Evolutionary conservation across 371 early-diverging fungal species (phyloP).

Genomic region (Mortierella sp.): DNA sequence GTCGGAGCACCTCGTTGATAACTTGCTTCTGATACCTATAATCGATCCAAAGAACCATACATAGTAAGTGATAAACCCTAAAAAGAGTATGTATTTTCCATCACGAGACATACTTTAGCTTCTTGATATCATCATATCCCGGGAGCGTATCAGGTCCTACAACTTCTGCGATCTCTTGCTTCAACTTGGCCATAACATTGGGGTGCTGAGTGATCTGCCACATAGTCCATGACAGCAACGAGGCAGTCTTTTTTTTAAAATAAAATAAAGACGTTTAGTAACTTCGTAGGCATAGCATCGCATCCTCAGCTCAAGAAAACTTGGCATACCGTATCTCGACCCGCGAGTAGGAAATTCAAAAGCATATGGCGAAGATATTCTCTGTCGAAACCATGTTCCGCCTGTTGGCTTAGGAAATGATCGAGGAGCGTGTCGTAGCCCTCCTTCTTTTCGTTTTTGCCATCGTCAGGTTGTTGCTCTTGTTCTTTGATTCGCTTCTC

Average conservation of each 20-base stretch:
- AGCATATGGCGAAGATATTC: conserved; percentile 53
- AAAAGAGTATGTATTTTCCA: too few species aligned
- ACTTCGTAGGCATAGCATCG: background rate
- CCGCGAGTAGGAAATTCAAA: conserved; percentile 50
- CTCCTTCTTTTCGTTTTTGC: background rate
- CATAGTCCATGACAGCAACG: conserved; percentile 43
- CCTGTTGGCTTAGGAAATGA: conserved; percentile 43
- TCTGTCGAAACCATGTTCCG: conserved; percentile 29
- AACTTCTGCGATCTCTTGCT: conserved; percentile 30
- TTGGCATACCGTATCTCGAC: conserved; percentile 50
- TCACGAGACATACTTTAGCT: conserved; percentile 29
- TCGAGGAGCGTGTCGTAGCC: conserved; percentile 33
- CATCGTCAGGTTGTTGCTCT: background rate
- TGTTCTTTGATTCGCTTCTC: conserved; percentile 8
- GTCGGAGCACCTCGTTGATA: conserved; percentile 51
- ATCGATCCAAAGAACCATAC: background rate
- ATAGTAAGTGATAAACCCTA: background rate
- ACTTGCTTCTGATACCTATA: conserved; percentile 50
- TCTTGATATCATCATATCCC: conserved; percentile 42
- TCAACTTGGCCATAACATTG: conserved; percentile 23
- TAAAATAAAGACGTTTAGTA: background rate
- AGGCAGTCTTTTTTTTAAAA: conserved; percentile 32
- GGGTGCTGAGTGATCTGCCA: conserved; percentile 46
- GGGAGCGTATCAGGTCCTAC: conserved; percentile 28
- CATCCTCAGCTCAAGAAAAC: background rate